phyloP scores from a whole-genome alignment of 2,329 filamentous ascomycete species.

The Penicillium sp. region DNA sequence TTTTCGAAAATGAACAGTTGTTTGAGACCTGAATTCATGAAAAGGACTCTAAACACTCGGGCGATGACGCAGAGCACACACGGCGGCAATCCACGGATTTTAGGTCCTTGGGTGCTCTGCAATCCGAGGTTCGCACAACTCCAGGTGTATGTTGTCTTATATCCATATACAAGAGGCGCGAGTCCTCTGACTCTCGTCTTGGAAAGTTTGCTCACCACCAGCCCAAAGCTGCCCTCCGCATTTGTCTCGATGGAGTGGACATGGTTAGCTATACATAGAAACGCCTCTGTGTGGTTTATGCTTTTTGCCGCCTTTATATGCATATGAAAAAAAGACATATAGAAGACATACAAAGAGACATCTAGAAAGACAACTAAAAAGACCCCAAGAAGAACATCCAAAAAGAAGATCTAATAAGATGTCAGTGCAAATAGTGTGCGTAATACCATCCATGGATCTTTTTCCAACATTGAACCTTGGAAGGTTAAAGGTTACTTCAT shows the following conservation, averaged over 20 bases:
- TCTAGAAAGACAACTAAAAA: too few relatives aligned
- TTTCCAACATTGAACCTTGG: too few relatives aligned
- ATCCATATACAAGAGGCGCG: too few relatives aligned
- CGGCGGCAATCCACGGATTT: constrained; percentile 10
- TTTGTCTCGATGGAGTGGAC: background rate
- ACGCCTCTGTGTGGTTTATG: too few relatives aligned
- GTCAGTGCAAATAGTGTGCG: too few relatives aligned
- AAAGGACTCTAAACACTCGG: background rate
- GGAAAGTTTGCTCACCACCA: background rate
- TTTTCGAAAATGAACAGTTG: background rate
- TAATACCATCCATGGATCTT: too few relatives aligned
- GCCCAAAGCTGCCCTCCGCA: background rate
- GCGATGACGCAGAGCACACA: constrained; percentile 2
- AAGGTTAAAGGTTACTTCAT: too few relatives aligned
- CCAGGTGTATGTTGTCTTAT: background rate
- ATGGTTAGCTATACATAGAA: background rate
- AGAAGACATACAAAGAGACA: too few relatives aligned
- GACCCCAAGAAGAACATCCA: too few relatives aligned
- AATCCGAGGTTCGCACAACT: background rate
- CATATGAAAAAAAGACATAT: too few relatives aligned
- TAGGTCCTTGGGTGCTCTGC: background rate
- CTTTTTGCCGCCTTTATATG: too few relatives aligned
- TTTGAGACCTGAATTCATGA: background rate
- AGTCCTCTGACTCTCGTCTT: background rate
- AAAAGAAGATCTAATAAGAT: too few relatives aligned